Percentiles rank a stretch among this genome's conserved stretches.
phyloP scores from a whole-genome alignment of 192 early-diverging fungal species.

The Coemansia sp. region DNA sequence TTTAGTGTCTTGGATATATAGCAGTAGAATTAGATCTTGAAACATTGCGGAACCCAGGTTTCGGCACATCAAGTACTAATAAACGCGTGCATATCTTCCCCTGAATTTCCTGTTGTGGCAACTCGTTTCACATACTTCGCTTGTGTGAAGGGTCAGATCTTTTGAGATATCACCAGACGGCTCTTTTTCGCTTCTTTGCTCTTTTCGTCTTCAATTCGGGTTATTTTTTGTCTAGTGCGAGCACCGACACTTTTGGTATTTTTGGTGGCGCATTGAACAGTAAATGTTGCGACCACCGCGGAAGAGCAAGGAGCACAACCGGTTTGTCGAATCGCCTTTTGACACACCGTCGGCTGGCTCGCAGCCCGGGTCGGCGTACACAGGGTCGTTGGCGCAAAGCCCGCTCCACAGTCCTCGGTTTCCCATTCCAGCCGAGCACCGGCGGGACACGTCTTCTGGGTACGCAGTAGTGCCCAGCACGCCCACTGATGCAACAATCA shows the following conservation, averaged over 20 bases:
- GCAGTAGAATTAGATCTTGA: background rate
- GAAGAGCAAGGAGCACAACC: constrained; percentile 25
- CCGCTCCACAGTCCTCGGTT: constrained; percentile 36
- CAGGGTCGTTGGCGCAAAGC: background rate
- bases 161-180: too few relatives aligned
- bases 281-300: background rate
- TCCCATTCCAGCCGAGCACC: constrained; percentile 18
- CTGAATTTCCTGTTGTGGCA: too few relatives aligned
- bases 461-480: constrained; percentile 19
- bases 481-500: constrained; percentile 23
- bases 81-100: background rate
- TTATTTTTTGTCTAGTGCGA: background rate
- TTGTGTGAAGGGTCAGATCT: too few relatives aligned
- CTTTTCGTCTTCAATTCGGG: background rate
- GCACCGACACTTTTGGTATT: background rate
- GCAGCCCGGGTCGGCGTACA: constrained; percentile 3
- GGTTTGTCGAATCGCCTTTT: constrained; percentile 39
- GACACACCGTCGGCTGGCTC: constrained; percentile 14
- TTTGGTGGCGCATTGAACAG: background rate
- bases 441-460: constrained; percentile 3
- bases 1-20: background rate
- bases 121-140: too few relatives aligned
- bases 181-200: background rate
- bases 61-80: background rate
- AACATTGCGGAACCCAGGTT: background rate